These are phyloP conservation scores for Monotropa hypopitys DNA, from an alignment of 179 eudicot genomes.

Conservation along the genomic window DNA sequence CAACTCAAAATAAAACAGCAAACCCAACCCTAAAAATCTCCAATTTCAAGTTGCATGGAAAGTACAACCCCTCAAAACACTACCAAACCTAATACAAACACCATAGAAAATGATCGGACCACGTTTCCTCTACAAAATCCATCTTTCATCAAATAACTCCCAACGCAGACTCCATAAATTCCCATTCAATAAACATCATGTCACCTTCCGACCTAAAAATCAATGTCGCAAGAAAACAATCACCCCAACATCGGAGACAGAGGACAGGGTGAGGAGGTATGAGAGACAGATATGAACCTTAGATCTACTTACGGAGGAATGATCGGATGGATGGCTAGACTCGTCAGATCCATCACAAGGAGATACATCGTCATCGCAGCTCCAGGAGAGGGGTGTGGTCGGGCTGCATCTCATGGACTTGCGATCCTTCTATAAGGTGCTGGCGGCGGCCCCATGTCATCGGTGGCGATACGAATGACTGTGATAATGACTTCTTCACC, in stretches of 20 bases:
- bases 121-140: slow-evolving; percentile 23
- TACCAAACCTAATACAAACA: slow-evolving; percentile 4
- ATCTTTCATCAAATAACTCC: slow-evolving; percentile 18
- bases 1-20: neutral
- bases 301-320: slow-evolving; percentile 23
- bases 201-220: slow-evolving; percentile 3
- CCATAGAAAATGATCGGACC: slow-evolving; percentile 9
- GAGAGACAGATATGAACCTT: slow-evolving; percentile 23
- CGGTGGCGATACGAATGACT: slow-evolving; percentile 8
- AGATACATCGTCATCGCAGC: slow-evolving; percentile 15
- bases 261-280: neutral
- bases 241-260: too few relatives aligned
- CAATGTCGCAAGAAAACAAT: neutral
- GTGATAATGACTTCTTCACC: slow-evolving; percentile 7
- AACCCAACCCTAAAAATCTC: neutral
- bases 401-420: slow-evolving; percentile 33
- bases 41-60: neutral
- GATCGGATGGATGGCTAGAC: slow-evolving; percentile 15
- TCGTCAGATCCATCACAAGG: slow-evolving; percentile 30
- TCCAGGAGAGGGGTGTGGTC: slow-evolving; percentile 45
- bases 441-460: slow-evolving; percentile 21
- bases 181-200: slow-evolving; percentile 6
- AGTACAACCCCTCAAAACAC: neutral
- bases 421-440: slow-evolving; percentile 4
- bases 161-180: slow-evolving; percentile 13